Base-by-base conservation (phyloP, 1,284 basidiomycete genomes). In the Ganoderma leucocontextum region DNA sequence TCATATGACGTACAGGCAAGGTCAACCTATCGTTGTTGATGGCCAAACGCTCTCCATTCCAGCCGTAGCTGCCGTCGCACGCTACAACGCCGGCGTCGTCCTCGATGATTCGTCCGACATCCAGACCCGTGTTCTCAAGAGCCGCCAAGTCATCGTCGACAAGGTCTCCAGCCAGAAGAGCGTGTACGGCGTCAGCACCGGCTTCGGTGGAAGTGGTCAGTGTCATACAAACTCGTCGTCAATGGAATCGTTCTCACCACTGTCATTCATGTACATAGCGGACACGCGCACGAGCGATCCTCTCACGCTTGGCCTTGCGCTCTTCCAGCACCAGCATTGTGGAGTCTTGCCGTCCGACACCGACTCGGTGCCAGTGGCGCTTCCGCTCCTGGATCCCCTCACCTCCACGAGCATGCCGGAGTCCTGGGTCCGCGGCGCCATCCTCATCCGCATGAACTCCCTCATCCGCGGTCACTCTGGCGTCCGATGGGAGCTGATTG, bases 391-490 rank as follows among this genome's bases (percentile, higher is more conserved):
- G 25, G 90, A 92, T 73, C 89, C 91, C 0, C 77, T 90, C n/a
- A 80, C 85, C n/a, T 87, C 88, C 29, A 87, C 87, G 61, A 89
- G 86, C 70, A 95, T 96, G 92, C 95, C 95, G n/a, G 91, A 94
- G 71, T 83, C 93, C 8, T 96, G 95, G 92, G 94, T 95, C n/a
- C 90, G 94, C 62, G 95, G 92, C 17, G 94, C 95, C 1, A 95
- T 96, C 73, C 82, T 95, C 10, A 86, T 97, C 71, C 91, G 95
- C 73, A 91, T 94, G 84, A 96, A 96, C 81, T 95, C 93, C 1
- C 87, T 95, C 63, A 88, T 95, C 64, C 89, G 94, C n/a, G 95
- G 94, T 0, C 95, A 96, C 80, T 95, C 93, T 42, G 95, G 93
- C 59, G 91, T 96, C 10, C 87, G 95, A 29, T 91, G 91, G 86